These are phyloP conservation scores for Halocafeteria seosinensis DNA, from an alignment of 108 stramenopile genomes.

Conservation along the genomic window DNA sequence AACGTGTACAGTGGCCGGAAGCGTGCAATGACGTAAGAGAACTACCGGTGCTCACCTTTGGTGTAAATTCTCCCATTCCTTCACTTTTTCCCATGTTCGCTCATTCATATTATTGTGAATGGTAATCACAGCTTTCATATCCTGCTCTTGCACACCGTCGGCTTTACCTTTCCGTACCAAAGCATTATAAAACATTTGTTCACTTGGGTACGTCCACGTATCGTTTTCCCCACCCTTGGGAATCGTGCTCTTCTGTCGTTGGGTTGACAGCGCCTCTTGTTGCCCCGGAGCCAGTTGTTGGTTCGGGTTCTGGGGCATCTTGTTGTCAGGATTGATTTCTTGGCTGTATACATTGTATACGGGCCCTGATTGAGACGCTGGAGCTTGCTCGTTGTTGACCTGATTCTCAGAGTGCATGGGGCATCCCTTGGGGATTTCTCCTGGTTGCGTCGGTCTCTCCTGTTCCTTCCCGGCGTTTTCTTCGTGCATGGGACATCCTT, in stretches of 20 bases:
- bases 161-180: conserved; percentile 77
- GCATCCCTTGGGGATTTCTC: background rate
- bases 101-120: conserved; percentile 99
- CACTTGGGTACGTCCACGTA: conserved; percentile 85
- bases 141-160: conserved; percentile 50
- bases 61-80: conserved; percentile 69
- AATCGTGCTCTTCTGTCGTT: conserved; percentile 64
- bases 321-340: conserved; percentile 77
- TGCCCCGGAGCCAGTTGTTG: conserved; percentile 25
- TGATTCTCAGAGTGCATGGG: background rate
- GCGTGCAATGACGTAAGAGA: background rate
- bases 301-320: conserved; percentile 62
- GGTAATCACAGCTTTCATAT: conserved; percentile 73
- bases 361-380: background rate
- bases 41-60: background rate
- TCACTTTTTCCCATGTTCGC: conserved; percentile 69
- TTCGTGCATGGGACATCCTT: too few relatives aligned
- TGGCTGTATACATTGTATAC: conserved; percentile 92
- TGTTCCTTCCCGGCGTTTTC: too few relatives aligned
- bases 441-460: too few relatives aligned
- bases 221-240: conserved; percentile 53
- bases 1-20: background rate
- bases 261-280: conserved; percentile 42
- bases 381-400: background rate
- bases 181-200: conserved; percentile 97